These are phyloP conservation scores for Piper longum DNA, from an alignment of 164 flowering plant species.

Conservation along the genomic window DNA sequence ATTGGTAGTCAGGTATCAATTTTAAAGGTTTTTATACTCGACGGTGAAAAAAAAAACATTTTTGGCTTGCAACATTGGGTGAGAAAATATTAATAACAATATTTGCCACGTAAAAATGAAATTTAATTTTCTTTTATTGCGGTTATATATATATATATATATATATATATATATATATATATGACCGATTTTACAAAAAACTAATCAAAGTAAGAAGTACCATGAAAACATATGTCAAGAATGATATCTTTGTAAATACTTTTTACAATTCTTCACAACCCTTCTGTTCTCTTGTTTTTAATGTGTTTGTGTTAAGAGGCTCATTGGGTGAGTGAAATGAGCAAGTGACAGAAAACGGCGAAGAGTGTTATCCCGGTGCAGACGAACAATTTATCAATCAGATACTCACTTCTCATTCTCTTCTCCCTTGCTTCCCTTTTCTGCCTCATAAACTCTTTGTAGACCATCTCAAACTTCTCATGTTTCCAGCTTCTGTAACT, in stretches of 20 bases:
- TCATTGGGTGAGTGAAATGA: not conserved
- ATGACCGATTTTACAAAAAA: too few relatives aligned
- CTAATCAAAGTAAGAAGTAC: too few relatives aligned
- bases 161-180: too few relatives aligned
- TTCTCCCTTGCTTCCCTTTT: slow-evolving; percentile 9
- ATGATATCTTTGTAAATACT: too few relatives aligned
- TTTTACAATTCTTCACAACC: not conserved
- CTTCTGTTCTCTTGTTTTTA: not conserved
- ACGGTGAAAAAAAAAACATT: not conserved
- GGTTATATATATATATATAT: too few relatives aligned
- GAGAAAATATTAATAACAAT: not conserved
- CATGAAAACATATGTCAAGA: too few relatives aligned
- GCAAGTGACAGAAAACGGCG: slow-evolving; percentile 2
- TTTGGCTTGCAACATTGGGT: not conserved
- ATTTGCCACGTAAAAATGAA: too few relatives aligned
- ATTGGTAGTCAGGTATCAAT: too few relatives aligned
- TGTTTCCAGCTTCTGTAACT: slow-evolving; percentile 6
- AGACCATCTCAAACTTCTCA: slow-evolving; percentile 6
- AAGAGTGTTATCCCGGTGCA: slow-evolving; percentile 9
- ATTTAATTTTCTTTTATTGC: too few relatives aligned
- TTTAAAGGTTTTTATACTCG: not conserved
- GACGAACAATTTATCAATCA: slow-evolving; percentile 11
- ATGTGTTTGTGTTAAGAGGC: too few relatives aligned
- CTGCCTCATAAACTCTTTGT: slow-evolving; percentile 4
- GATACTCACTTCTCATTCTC: slow-evolving; percentile 9